Conservation (phyloP, 164 flowering plant genomes). For the Houttuynia cordata region DNA sequence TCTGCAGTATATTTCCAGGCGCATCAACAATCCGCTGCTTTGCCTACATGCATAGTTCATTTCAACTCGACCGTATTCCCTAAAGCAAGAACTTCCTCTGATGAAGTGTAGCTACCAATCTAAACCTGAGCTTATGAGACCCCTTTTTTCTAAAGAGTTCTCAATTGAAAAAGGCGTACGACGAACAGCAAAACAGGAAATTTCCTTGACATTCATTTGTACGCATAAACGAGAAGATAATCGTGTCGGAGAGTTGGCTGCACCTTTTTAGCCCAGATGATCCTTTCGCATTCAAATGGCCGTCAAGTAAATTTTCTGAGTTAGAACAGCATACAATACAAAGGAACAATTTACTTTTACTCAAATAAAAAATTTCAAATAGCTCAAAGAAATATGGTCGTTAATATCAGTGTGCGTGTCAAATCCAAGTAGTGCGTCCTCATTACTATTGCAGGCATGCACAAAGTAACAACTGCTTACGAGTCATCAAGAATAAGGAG, state of each 20-base stretch:
- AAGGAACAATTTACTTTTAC: neutral
- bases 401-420: slow-evolving; percentile 89
- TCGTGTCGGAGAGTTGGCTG: slow-evolving; percentile 43
- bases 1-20: slow-evolving; percentile 57
- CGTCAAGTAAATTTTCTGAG: slow-evolving; percentile 14
- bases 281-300: slow-evolving; percentile 65
- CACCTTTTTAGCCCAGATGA: slow-evolving; percentile 41
- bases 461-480: neutral
- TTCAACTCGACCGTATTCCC: too few species aligned
- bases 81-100: slow-evolving; percentile 24
- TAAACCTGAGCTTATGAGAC: slow-evolving; percentile 42
- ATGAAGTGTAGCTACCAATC: slow-evolving; percentile 95
- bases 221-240: slow-evolving; percentile 56
- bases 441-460: slow-evolving; percentile 47
- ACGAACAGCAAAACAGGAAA: slow-evolving; percentile 79
- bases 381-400: slow-evolving; percentile 47
- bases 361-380: neutral
- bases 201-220: slow-evolving; percentile 92
- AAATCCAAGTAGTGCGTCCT: slow-evolving; percentile 72
- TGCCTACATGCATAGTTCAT: slow-evolving; percentile 48
- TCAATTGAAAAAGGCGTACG: slow-evolving; percentile 81
- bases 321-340: neutral
- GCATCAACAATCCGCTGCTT: slow-evolving; percentile 90
- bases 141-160: slow-evolving; percentile 55
- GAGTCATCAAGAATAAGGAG: too few species aligned